phyloP scores from a whole-genome alignment of 1,284 basidiomycete species.

The Pterulicium gracile region DNA sequence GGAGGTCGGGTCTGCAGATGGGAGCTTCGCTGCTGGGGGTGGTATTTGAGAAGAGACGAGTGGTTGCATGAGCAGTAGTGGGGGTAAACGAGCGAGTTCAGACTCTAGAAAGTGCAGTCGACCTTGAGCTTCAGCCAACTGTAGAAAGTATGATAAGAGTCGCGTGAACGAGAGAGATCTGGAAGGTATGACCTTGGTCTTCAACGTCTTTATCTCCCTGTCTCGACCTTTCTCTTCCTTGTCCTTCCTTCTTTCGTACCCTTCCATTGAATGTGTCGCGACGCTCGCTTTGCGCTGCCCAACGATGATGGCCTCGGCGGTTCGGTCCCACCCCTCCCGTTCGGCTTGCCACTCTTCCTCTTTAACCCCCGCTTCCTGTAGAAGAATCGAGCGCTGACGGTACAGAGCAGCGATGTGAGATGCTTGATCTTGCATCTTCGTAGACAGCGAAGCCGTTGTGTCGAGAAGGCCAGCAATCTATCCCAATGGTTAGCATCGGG shows the following conservation, averaged over 20 bases:
- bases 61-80: conserved; percentile 36
- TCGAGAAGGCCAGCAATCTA: too few species aligned
- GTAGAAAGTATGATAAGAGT: background rate
- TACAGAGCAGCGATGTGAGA: background rate
- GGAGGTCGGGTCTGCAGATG: background rate
- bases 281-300: too few species aligned
- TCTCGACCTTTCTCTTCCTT: background rate
- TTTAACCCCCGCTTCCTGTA: background rate
- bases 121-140: conserved; percentile 31
- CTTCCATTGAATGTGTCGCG: too few species aligned
- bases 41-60: conserved; percentile 13
- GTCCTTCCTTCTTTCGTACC: background rate
- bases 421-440: background rate
- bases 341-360: background rate
- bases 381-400: background rate
- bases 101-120: conserved; percentile 28
- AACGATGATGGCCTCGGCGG: background rate
- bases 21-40: background rate
- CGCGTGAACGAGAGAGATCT: background rate
- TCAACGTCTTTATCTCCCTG: background rate
- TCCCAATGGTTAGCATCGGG: too few species aligned
- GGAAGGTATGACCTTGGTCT: background rate
- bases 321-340: background rate
- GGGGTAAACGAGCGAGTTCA: conserved; percentile 31
- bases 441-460: too few species aligned